Percentiles rank a stretch among this genome's conserved stretches.
Conservation (phyloP, 495 filamentous ascomycete species). For the Acidomyces sp. region DNA sequence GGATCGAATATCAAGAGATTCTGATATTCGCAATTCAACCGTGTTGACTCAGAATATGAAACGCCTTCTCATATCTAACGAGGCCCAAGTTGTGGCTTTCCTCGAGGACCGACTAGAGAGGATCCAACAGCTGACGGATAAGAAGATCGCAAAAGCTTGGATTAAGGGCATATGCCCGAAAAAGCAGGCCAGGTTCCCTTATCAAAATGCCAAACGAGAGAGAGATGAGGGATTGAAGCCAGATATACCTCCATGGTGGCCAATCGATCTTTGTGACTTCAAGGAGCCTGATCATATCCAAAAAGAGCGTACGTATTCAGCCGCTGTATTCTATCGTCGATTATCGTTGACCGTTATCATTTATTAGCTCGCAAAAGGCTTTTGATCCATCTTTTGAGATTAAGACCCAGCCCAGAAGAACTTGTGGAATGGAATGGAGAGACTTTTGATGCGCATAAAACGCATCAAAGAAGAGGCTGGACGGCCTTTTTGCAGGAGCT, state of each 20-base stretch:
- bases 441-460: background rate
- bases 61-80: slow-evolving; percentile 12
- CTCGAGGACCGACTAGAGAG: slow-evolving; percentile 51
- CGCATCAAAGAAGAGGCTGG: slow-evolving; percentile 6
- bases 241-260: slow-evolving; percentile 54
- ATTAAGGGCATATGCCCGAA: slow-evolving; percentile 73
- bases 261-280: slow-evolving; percentile 42
- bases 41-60: no score
- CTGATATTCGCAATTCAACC: no score
- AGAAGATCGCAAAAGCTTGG: slow-evolving; percentile 63
- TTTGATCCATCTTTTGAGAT: slow-evolving; percentile 16
- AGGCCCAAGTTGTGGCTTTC: slow-evolving; percentile 28
- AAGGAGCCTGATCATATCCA: slow-evolving; percentile 72
- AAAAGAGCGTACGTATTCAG: slow-evolving; percentile 51
- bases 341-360: background rate
- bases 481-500: slow-evolving; percentile 9
- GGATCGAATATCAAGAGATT: no score
- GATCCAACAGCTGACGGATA: slow-evolving; percentile 62
- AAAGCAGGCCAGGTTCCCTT: slow-evolving; percentile 75
- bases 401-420: slow-evolving; percentile 15
- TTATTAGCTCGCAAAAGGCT: slow-evolving; percentile 31
- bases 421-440: slow-evolving; percentile 8
- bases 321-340: background rate
- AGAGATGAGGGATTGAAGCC: background rate
- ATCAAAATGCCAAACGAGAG: slow-evolving; percentile 43